Base-by-base conservation (phyloP, 768 basidiomycete genomes). In the Mycena alexandri region DNA sequence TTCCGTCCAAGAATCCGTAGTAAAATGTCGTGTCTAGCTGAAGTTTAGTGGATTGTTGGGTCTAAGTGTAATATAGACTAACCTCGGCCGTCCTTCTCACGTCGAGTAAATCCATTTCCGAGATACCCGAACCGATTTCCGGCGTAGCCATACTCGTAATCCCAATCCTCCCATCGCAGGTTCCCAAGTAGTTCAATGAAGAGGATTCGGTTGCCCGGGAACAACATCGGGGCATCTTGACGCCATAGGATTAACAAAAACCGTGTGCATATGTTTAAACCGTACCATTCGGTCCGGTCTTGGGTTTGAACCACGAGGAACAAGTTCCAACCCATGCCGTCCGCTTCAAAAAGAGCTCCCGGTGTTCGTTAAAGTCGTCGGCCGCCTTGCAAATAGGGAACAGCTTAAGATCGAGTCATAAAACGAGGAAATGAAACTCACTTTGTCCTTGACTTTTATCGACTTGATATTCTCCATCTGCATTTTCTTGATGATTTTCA, bases 111-210 rank as follows among this genome's bases (percentile, higher is more conserved):
- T 5, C 74, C 74, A 36, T 59, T 71, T 24, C 74, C 74, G 3
- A 72, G 25, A 34, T 72, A 71, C 21, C 74, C 74, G 24, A 75
- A 75, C 24, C 72, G 70, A 57, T 75, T 75, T 13, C 69, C 69
- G 5, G 70, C 71, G 19, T 68, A 69, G 25, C 71, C 74, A 34
- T 75, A 73, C 46, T 72, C 71, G 50, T 73, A 75, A 11, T 75
- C 74, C 68, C 68, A 75, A 33, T 75, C 74, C 67, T 75, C 74
- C 72, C 72, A 75, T 1, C 74, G 72, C 19, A 70, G 33, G 38
- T 73, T 72, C 24, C 59, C 57, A 2, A 75, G 69, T 5, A 75
- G 67, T 47, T 75, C 74, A 13, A 75, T 72, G 53, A 73, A 75
- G 25, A 75, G 56, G 22, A 75, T 65, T 46, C 74, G 41, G 57